phyloP scores from a whole-genome alignment of 108 stramenopile species.

The Ochromonas danica region DNA sequence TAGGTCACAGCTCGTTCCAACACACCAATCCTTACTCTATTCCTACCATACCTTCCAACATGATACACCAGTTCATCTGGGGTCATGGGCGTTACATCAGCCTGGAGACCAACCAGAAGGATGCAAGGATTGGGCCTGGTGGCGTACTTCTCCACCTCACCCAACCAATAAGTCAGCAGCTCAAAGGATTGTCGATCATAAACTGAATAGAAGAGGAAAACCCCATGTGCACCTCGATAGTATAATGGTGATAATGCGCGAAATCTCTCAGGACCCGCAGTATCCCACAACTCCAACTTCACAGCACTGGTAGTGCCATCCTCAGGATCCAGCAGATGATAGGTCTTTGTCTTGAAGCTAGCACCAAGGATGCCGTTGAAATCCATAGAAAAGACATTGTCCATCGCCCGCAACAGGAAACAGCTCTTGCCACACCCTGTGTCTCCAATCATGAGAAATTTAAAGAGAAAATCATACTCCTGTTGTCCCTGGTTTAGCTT shows the following conservation, averaged over 20 bases:
- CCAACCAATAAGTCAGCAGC: neutral
- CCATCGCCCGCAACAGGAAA: neutral
- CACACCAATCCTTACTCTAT: slow-evolving; percentile 5
- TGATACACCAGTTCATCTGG: slow-evolving; percentile 5
- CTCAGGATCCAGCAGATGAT: too few relatives aligned
- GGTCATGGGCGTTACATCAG: slow-evolving; percentile 9
- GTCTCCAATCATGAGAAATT: slow-evolving; percentile 5
- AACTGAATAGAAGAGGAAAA: slow-evolving; percentile 10
- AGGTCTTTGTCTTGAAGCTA: too few relatives aligned
- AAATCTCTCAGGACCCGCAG: slow-evolving; percentile 13
- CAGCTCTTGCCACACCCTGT: too few relatives aligned
- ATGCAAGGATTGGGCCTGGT: slow-evolving; percentile 4
- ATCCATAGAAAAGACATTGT: slow-evolving; percentile 10
- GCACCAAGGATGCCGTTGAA: neutral
- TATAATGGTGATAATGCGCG: neutral
- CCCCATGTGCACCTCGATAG: slow-evolving; percentile 8
- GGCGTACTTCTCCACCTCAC: neutral
- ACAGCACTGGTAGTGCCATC: too few relatives aligned
- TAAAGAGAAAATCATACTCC: too few relatives aligned
- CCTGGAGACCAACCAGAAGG: too few relatives aligned
- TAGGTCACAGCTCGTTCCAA: too few relatives aligned
- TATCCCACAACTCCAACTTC: slow-evolving; percentile 1
- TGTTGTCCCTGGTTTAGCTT: too few relatives aligned
- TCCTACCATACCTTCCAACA: slow-evolving; percentile 6
- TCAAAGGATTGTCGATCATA: slow-evolving; percentile 10